Base-by-base conservation (phyloP, 2,329 filamentous ascomycete genomes). In the Aspergillus hiratsukae region DNA sequence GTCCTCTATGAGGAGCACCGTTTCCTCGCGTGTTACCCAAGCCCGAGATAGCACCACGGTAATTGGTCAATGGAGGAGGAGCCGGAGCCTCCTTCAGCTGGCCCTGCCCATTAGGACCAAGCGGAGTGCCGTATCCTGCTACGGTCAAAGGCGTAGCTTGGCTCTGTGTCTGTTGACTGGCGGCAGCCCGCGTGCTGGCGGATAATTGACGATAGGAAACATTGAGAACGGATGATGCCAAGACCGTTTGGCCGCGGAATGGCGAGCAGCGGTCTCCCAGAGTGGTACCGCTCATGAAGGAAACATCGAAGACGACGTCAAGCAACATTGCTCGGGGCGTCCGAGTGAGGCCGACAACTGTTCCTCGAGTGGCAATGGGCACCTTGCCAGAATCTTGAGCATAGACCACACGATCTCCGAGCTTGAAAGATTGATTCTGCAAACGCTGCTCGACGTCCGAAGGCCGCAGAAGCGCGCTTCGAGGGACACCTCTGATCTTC, bases 281-380 rank as follows among this genome's bases (percentile, higher is more conserved):
- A 0, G 90, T 94, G 1, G 92, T 97, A 60, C 94, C 94, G 69
- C 91, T 96, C 92, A 99, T 97, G 75, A 99, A 99, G 0, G 91
- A 89, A 11, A 85, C 84, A 71, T 99, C 95, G 75, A 96, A 99
- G 7, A 99, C 87, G 56, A 97, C 84, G 71, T 99, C 94, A 40
- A 99, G 81, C 56, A 97, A 81, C 49, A 90, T 84, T 27, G 87
- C 88, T 55, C 90, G 89, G 21, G 91, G 83, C 29, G 92, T 97
- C 55, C 90, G 88, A 58, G 91, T 97, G 69, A 97, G 88, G 37
- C 94, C 94, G 55, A 96, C 88, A n/a, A 99, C 90, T 1, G 94
- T 97, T 66, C 95, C 94, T 53, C 88, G 86, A 53, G 89, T 89
- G 37, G 89, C 92, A 66, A 99, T 95, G 1, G 94, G 94, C 1